phyloP scores from a whole-genome alignment of 306 rosid species.

The Betula pendula region DNA sequence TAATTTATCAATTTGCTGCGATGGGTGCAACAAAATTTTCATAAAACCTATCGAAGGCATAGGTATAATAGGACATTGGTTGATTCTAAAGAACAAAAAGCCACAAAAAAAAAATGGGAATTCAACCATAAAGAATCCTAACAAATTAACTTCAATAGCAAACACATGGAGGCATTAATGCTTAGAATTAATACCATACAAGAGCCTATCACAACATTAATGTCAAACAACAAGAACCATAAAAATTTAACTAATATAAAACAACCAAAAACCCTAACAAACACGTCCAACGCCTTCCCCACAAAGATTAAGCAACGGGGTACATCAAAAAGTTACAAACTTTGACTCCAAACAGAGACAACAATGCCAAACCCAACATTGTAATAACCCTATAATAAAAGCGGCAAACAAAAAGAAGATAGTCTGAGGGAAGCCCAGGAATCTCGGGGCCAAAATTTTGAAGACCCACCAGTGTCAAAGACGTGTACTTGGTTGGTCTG shows the following conservation, averaged over 20 bases:
- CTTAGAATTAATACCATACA: conserved; percentile 7
- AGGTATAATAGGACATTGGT: conserved; percentile 5
- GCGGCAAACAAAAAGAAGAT: not conserved
- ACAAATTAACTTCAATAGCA: not conserved
- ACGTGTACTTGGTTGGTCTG: conserved; percentile 94
- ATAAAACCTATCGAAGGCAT: not conserved
- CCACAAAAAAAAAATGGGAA: not conserved
- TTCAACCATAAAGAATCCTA: conserved; percentile 8
- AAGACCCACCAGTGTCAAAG: conserved; percentile 73
- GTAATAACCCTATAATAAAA: conserved; percentile 14
- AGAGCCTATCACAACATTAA: conserved; percentile 3
- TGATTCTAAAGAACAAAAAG: not conserved
- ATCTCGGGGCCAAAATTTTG: not conserved
- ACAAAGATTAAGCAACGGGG: conserved; percentile 15
- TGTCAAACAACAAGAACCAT: conserved; percentile 5
- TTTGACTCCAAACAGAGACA: conserved; percentile 15
- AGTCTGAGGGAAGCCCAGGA: not conserved
- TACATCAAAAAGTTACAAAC: conserved; percentile 18
- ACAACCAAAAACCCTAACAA: conserved; percentile 24
- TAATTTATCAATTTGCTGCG: not conserved
- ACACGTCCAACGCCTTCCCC: not conserved
- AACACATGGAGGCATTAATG: conserved; percentile 18
- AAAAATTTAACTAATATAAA: conserved; percentile 7
- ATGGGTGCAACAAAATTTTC: not conserved
- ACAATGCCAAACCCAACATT: conserved; percentile 30